These are phyloP conservation scores for Zygosaccharomyces pseudobailii DNA, from an alignment of 1,139 yeast species.

Conservation along the genomic window DNA sequence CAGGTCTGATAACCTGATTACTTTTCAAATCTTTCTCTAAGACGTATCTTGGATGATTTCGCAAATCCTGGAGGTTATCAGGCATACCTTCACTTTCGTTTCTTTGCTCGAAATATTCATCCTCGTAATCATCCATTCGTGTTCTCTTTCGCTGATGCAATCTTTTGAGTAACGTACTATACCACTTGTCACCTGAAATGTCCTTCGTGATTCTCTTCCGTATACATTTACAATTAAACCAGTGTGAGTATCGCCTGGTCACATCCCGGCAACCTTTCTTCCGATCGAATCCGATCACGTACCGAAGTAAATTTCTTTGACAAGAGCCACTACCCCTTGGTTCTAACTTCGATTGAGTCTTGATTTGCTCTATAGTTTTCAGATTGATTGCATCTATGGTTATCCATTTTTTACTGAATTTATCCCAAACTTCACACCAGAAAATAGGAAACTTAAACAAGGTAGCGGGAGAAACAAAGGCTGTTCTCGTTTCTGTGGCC, in stretches of 20 bases:
- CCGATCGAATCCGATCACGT: conserved; percentile 72
- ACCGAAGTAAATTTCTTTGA: conserved; percentile 55
- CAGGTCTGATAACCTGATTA: conserved; percentile 67
- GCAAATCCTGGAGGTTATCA: conserved; percentile 72
- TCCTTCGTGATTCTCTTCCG: conserved; percentile 66
- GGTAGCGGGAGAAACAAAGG: conserved; percentile 6
- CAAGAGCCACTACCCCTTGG: conserved; percentile 60
- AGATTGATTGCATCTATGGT: conserved; percentile 75
- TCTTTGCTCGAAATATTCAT: conserved; percentile 61
- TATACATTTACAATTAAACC: conserved; percentile 68
- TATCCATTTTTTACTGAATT: conserved; percentile 67
- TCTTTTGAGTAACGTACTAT: conserved; percentile 34
- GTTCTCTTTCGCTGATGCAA: conserved; percentile 36
- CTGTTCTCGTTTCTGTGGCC: conserved; percentile 1
- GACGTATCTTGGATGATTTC: conserved; percentile 83
- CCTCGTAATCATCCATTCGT: conserved; percentile 62
- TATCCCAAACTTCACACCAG: conserved; percentile 96
- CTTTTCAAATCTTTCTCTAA: conserved; percentile 67
- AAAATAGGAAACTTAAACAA: conserved; percentile 56
- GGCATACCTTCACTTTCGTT: conserved; percentile 85
- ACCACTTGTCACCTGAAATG: conserved; percentile 62
- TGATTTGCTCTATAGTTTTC: conserved; percentile 64
- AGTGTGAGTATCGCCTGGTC: conserved; percentile 72
- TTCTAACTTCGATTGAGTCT: conserved; percentile 59
- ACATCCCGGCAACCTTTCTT: conserved; percentile 70